A percentile compares a stretch with the other conserved stretches of the same genome.
phyloP scores from a whole-genome alignment of 345 rosid species.

The Erodium maritimum region DNA sequence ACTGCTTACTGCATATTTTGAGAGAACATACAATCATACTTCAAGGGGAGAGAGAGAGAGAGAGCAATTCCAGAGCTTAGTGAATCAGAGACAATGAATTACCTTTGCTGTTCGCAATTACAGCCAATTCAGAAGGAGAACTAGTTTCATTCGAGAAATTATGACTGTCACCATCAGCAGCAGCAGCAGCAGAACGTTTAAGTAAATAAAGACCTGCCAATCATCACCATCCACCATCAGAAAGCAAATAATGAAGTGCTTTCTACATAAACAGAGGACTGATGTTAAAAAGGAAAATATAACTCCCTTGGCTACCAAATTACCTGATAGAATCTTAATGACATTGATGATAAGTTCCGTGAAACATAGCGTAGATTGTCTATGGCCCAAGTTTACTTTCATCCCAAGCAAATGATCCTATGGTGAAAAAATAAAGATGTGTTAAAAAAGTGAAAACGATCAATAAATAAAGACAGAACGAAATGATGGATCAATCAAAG shows the following conservation, averaged over 20 bases:
- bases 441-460: constrained; percentile 2
- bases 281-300: constrained; percentile 1
- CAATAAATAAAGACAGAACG: constrained; percentile 4
- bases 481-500: not conserved
- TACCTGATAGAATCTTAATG: constrained; percentile 80
- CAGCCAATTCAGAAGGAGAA: constrained; percentile 28
- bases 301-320: not conserved
- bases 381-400: constrained; percentile 34
- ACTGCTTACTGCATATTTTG: constrained; percentile 33
- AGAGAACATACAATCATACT: not conserved
- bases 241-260: constrained; percentile 5
- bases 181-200: constrained; percentile 18
- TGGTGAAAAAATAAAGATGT: constrained; percentile 5
- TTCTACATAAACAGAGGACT: not conserved
- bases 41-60: constrained; percentile 1
- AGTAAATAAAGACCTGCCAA: constrained; percentile 41
- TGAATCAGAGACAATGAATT: constrained; percentile 10
- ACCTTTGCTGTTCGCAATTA: constrained; percentile 38
- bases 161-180: constrained; percentile 12
- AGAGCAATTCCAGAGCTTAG: not conserved
- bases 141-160: constrained; percentile 24
- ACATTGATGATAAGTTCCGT: constrained; percentile 40
- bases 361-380: constrained; percentile 36
- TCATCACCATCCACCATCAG: constrained; percentile 16
- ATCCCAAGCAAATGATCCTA: constrained; percentile 85